Evolutionary conservation across 129 eudicot species (phyloP).

Genomic region (Artemisia argyi): DNA sequence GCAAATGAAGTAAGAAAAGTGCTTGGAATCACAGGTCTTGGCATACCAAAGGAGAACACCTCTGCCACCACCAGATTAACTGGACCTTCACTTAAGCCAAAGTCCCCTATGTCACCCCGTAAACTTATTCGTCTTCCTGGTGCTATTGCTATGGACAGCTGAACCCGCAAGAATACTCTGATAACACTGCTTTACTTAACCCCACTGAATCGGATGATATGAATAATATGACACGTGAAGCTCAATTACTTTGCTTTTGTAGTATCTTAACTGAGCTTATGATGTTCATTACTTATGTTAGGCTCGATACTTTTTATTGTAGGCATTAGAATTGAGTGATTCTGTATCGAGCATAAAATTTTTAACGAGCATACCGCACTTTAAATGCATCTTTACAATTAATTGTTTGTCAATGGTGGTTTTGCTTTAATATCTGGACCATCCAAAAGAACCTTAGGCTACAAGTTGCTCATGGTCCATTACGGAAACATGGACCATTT

Average conservation of each 20-base stretch:
- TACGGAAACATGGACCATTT: neutral
- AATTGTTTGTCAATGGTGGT: neutral
- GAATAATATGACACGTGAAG: constrained; percentile 17
- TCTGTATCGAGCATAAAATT: constrained; percentile 25
- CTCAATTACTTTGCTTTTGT: constrained; percentile 6
- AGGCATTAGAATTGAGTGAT: constrained; percentile 25
- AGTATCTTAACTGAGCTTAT: constrained; percentile 21
- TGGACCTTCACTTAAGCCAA: constrained; percentile 46
- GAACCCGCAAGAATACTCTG: constrained; percentile 9
- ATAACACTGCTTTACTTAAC: constrained; percentile 18
- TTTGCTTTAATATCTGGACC: constrained; percentile 8
- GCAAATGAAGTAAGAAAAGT: constrained; percentile 95
- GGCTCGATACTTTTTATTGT: constrained; percentile 15
- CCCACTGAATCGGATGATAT: constrained; percentile 15
- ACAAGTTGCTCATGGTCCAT: constrained; percentile 3
- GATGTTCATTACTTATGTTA: constrained; percentile 20
- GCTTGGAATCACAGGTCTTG: constrained; percentile 39
- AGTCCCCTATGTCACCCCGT: constrained; percentile 49
- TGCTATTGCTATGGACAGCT: constrained; percentile 72
- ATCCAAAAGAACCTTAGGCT: constrained; percentile 2
- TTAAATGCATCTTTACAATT: constrained; percentile 17
- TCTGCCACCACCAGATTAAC: constrained; percentile 35
- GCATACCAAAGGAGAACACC: constrained; percentile 39
- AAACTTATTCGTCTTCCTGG: constrained; percentile 44
- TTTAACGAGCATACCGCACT: constrained; percentile 4